Evolutionary conservation across 2,329 filamentous ascomycete genomes (phyloP), one percentile per base, ranked within the genome.

Genomic region (Trichoderma sp.): DNA sequence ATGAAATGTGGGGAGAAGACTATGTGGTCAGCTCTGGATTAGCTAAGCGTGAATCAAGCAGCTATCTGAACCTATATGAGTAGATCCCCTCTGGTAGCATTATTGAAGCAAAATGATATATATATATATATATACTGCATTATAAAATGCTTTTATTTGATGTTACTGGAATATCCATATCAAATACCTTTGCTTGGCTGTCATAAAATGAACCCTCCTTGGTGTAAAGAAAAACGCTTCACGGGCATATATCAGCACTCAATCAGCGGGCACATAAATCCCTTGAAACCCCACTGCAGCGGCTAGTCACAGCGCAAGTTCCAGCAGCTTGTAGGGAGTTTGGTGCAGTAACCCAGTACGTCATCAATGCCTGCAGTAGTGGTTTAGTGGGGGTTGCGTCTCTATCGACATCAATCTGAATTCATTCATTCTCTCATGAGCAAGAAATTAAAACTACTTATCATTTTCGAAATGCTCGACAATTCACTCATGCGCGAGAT

Each of bases 1-100:
- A 4, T 13, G 50, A 59, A 67, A 35, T 67, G 64, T 67, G 64
- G 64, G 64, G 64, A n/a, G 50, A 45, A 37, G 48, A 35, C 13
- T 50, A 42, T 63, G 32, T 4, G 4, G 29, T 7, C 4, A 29
- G 29, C 29, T 29, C 4, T 29, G 29, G 29, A 22, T 48, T 48
- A 48, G 19, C n/a, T 48, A 48, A 48, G 42, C 42, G 10, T 22
- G 19, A 48, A 48, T 48, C 42, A 4, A n/a, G n/a, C 39, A 48
- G n/a, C n/a, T 12, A 5, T 22, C 19, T 48, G 6, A n/a, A n/a
- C 19, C 4, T 22, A 10, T 6, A 22, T 48, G 5, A n/a, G n/a
- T 22, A 48, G n/a, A 22, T 48, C 19, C 10, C 19, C n/a, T n/a
- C n/a, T n/a, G n/a, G n/a, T 22, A 6, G 5, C 4, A 22, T 48